Evolutionary conservation across 73 alveolate genomes (phyloP).

Genomic region (Paramecium pentaurelia): DNA sequence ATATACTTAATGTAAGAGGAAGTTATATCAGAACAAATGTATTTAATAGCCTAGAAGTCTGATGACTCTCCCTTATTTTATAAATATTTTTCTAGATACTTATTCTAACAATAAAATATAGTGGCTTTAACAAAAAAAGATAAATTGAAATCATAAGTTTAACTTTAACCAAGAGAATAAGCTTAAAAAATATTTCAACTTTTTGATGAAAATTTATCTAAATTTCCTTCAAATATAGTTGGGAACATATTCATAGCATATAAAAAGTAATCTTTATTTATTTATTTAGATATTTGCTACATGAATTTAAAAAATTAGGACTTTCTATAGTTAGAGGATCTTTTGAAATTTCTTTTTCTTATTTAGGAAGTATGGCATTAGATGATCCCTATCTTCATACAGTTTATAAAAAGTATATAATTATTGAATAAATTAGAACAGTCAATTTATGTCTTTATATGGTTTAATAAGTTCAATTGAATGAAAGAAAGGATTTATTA

Average conservation of each 20-base stretch:
- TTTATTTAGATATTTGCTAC: background rate
- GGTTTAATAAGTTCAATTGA: background rate
- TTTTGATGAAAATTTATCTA: constrained; percentile 24
- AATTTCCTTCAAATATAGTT: background rate
- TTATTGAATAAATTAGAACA: background rate
- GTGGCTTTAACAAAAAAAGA: background rate
- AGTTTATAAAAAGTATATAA: constrained; percentile 14
- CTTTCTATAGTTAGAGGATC: constrained; percentile 15
- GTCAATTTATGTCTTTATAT: background rate
- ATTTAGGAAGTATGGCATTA: background rate
- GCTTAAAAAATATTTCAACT: background rate
- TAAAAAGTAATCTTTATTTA: background rate
- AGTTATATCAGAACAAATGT: background rate
- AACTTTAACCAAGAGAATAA: constrained; percentile 9
- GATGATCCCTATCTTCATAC: constrained; percentile 29
- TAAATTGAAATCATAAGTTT: background rate
- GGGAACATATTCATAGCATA: constrained; percentile 4
- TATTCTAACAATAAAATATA: background rate
- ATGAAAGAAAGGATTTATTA: constrained; percentile 28
- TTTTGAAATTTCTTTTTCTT: background rate
- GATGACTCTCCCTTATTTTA: background rate
- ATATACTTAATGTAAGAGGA: background rate
- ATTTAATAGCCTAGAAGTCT: background rate
- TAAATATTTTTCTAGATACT: background rate
- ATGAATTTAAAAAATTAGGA: background rate